phyloP scores from a whole-genome alignment of 345 rosid species.

The Syzygium grande region DNA sequence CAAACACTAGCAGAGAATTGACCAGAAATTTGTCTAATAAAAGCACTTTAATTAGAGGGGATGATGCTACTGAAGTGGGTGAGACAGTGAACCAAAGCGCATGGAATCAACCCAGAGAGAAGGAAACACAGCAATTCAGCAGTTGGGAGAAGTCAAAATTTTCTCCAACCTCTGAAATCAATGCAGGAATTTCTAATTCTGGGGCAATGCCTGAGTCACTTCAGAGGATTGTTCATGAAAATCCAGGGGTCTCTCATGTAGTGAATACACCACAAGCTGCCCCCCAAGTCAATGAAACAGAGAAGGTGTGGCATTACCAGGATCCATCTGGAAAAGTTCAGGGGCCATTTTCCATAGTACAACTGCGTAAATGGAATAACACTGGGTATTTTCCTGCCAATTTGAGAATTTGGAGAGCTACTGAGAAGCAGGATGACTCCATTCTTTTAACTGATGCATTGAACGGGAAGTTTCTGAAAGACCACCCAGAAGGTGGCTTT shows the following conservation, averaged over 20 bases:
- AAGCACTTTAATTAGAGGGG: conserved; percentile 46
- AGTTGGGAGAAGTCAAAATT: conserved; percentile 37
- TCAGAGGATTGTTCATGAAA: conserved; percentile 35
- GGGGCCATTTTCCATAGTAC: conserved; percentile 93
- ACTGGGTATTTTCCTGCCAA: conserved; percentile 90
- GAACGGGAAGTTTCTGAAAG: conserved; percentile 59
- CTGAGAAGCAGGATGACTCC: conserved; percentile 59
- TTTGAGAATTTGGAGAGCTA: conserved; percentile 72
- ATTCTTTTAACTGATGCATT: conserved; percentile 69
- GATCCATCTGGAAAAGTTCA: conserved; percentile 96
- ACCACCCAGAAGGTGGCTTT: conserved; percentile 17
- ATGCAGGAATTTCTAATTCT: conserved; percentile 26
- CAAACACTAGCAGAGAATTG: conserved; percentile 46
- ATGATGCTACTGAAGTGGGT: conserved; percentile 42
- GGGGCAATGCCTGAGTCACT: conserved; percentile 28
- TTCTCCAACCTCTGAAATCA: conserved; percentile 26
- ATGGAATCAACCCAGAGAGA: conserved; percentile 53
- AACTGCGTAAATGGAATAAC: conserved; percentile 91
- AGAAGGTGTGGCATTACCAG: conserved; percentile 87
- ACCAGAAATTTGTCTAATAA: conserved; percentile 57
- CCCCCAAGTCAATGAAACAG: conserved; percentile 58
- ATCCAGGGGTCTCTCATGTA: conserved; percentile 24
- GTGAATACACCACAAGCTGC: conserved; percentile 23
- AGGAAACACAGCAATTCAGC: conserved; percentile 37
- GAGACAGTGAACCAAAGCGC: conserved; percentile 41